Evolutionary conservation across 176 grass and related monocot genomes (phyloP).

Genomic region (Oryza coarctata): DNA sequence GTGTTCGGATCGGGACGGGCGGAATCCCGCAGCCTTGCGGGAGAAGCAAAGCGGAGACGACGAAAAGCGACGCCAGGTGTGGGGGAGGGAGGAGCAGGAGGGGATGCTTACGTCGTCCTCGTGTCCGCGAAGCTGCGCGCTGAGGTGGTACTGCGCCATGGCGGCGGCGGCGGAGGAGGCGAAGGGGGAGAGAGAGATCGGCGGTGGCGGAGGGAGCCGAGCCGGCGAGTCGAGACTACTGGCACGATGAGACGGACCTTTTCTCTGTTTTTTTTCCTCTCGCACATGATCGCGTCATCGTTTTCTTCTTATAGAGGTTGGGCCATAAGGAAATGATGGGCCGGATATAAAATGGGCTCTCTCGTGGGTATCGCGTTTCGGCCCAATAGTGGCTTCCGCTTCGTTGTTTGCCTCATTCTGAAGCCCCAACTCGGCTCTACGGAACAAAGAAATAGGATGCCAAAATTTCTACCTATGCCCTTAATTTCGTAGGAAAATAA

Average conservation of each 20-base stretch:
- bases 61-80: background rate
- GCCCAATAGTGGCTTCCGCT: too few relatives aligned
- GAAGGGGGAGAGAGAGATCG: constrained; percentile 4
- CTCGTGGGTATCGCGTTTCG: too few relatives aligned
- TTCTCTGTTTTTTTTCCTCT: too few relatives aligned
- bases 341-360: too few relatives aligned
- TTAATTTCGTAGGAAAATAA: too few relatives aligned
- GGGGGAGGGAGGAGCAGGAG: background rate
- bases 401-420: too few relatives aligned
- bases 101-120: constrained; percentile 74
- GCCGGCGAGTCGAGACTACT: constrained; percentile 30
- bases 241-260: background rate
- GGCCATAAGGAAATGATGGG: too few relatives aligned
- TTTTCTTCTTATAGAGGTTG: too few relatives aligned
- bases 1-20: background rate
- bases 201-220: background rate
- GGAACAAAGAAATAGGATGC: too few relatives aligned
- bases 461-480: too few relatives aligned
- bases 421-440: too few relatives aligned
- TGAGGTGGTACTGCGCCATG: constrained; percentile 65
- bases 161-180: constrained; percentile 3
- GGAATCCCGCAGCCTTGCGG: constrained; percentile 35
- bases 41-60: constrained; percentile 42
- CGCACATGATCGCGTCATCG: too few relatives aligned
- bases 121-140: constrained; percentile 66